These are phyloP conservation scores for Colletotrichum neosansevieriae DNA, from an alignment of 2,329 filamentous ascomycete species.

Conservation along the genomic window DNA sequence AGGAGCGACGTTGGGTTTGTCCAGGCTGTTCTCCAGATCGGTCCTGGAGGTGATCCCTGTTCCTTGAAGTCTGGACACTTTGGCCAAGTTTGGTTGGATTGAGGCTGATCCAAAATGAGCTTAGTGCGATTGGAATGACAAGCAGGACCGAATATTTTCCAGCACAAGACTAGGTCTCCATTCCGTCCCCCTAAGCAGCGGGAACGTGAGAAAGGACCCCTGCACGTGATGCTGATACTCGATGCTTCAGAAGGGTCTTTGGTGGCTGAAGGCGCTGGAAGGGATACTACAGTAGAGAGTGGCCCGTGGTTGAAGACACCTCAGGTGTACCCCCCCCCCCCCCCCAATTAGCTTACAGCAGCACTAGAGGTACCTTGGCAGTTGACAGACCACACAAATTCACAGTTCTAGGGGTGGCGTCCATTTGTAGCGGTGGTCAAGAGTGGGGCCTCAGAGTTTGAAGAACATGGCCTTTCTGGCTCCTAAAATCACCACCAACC, in stretches of 20 bases:
- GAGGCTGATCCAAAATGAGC: constrained; percentile 35
- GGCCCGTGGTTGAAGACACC: constrained; percentile 19
- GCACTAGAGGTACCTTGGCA: constrained; percentile 18
- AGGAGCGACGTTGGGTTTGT: constrained; percentile 38
- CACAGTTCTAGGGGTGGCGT: constrained; percentile 34
- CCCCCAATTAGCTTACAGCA: constrained; percentile 2
- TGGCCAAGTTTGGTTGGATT: constrained; percentile 40
- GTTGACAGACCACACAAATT: constrained; percentile 2
- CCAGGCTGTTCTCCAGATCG: constrained; percentile 40
- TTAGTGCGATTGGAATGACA: constrained; percentile 21
- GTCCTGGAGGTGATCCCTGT: constrained; percentile 39
- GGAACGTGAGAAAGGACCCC: neutral
- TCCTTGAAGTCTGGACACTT: constrained; percentile 41
- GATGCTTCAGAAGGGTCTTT: constrained; percentile 30
- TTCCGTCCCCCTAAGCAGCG: too few species aligned
- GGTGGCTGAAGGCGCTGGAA: constrained; percentile 28
- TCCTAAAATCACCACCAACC: constrained; percentile 46
- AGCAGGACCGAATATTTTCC: constrained; percentile 38
- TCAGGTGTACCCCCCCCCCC: too few species aligned
- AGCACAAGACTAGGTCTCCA: neutral
- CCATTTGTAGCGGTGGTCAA: constrained; percentile 37
- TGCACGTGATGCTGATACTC: constrained; percentile 40
- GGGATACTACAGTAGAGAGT: constrained; percentile 28
- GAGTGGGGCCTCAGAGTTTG: constrained; percentile 41
- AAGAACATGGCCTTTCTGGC: constrained; percentile 41